Percentiles rank a stretch among this genome's conserved stretches.
These are phyloP conservation scores for Claviceps sp. DNA, from an alignment of 2,329 filamentous ascomycete genomes.

Conservation along the genomic window DNA sequence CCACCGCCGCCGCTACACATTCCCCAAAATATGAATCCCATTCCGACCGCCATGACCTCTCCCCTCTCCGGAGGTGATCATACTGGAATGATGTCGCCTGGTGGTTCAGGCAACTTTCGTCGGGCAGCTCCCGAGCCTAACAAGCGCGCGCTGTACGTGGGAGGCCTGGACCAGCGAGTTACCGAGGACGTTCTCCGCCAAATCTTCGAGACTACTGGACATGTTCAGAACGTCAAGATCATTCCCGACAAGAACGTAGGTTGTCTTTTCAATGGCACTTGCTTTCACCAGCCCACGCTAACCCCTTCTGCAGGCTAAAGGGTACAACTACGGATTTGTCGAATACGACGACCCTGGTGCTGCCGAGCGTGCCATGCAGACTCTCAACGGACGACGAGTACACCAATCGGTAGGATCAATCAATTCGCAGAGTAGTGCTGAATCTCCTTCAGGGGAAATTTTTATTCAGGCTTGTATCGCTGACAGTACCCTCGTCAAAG, in stretches of 20 bases:
- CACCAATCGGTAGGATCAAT: conserved; percentile 64
- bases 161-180: conserved; percentile 85
- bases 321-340: conserved; percentile 97
- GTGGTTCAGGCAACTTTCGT: conserved; percentile 68
- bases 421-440: neutral
- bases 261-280: conserved; percentile 15
- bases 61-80: conserved; percentile 59
- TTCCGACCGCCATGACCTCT: conserved; percentile 83
- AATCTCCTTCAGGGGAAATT: neutral
- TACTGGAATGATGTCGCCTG: conserved; percentile 68
- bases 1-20: conserved; percentile 86
- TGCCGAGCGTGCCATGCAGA: conserved; percentile 94
- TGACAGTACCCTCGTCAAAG: conserved; percentile 30
- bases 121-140: conserved; percentile 95
- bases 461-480: conserved; percentile 1
- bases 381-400: conserved; percentile 85
- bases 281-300: conserved; percentile 5
- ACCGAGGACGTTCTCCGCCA: conserved; percentile 93
- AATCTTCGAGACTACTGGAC: conserved; percentile 96
- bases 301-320: conserved; percentile 56
- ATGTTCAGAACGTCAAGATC: conserved; percentile 98
- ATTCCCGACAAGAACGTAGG: conserved; percentile 99
- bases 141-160: conserved; percentile 93
- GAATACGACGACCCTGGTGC: conserved; percentile 97
- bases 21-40: conserved; percentile 90